A percentile compares a stretch with the other conserved stretches of the same genome.
Evolutionary conservation across 208 protist species (phyloP).

Genomic region (Trichomonas tenax): DNA sequence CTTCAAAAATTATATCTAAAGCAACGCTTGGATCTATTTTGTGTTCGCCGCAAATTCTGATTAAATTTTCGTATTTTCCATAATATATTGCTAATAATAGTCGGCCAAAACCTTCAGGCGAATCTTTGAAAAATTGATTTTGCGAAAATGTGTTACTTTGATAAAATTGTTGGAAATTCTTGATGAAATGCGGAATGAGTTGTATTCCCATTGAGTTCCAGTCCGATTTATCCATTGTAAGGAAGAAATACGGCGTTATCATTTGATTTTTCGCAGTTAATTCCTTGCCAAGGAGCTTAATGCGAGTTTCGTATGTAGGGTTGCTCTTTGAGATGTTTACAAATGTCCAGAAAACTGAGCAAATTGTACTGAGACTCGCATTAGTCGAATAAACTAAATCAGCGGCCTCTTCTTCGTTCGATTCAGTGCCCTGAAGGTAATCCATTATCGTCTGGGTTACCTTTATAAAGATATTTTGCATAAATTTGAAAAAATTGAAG

Average conservation of each 20-base stretch:
- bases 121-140: background rate
- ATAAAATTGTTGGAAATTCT: background rate
- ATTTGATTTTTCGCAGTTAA: background rate
- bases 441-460: background rate
- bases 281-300: background rate
- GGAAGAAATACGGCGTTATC: background rate
- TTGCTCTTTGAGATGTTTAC: background rate
- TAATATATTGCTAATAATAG: background rate
- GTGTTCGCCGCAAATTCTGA: background rate
- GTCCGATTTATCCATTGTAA: background rate
- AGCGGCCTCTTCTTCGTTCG: background rate
- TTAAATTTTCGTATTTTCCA: background rate
- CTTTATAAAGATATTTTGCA: background rate
- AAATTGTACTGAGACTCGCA: background rate
- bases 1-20: background rate
- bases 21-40: background rate
- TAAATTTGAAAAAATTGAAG: too few species aligned
- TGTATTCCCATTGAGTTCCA: background rate
- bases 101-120: background rate
- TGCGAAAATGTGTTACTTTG: background rate
- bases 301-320: background rate
- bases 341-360: background rate
- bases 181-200: background rate
- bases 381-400: background rate
- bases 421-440: background rate